Conservation (phyloP, 192 early-diverging fungal species). For the Coemansia interrupta region DNA sequence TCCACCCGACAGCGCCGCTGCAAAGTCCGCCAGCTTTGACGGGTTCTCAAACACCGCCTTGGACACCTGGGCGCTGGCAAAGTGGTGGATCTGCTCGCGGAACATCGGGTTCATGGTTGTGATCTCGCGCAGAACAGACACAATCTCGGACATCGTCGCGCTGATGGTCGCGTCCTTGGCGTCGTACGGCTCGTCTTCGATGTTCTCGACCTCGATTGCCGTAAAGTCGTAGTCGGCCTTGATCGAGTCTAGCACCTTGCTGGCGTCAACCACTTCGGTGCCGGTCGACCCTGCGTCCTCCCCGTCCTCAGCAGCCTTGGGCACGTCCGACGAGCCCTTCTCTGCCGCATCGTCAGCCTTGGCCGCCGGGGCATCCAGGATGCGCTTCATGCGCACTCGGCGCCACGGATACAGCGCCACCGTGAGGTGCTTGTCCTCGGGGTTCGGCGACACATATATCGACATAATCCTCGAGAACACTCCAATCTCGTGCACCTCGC, state of each 20-base stretch:
- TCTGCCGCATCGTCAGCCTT: slow-evolving; percentile 2
- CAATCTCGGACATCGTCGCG: slow-evolving; percentile 91
- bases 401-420: slow-evolving; percentile 96
- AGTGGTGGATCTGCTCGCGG: slow-evolving; percentile 97
- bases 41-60: slow-evolving; percentile 95
- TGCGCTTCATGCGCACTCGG: slow-evolving; percentile 72
- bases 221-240: slow-evolving; percentile 71
- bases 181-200: slow-evolving; percentile 79
- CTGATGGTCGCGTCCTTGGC: slow-evolving; percentile 81
- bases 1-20: slow-evolving; percentile 90
- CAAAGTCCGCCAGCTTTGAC: slow-evolving; percentile 94
- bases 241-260: slow-evolving; percentile 37
- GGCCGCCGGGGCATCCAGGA: slow-evolving; percentile 10
- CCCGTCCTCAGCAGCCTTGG: not conserved
- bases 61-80: slow-evolving; percentile 92
- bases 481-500: slow-evolving; percentile 84
- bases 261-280: slow-evolving; percentile 15
- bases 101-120: slow-evolving; percentile 91
- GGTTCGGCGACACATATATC: slow-evolving; percentile 75
- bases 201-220: slow-evolving; percentile 83
- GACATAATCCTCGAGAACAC: slow-evolving; percentile 98
- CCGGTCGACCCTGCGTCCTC: slow-evolving; percentile 1
- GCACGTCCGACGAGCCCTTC: not conserved
- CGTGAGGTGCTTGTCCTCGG: slow-evolving; percentile 79
- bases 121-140: slow-evolving; percentile 95